Base-by-base conservation (phyloP, 306 rosid species). In the Fragaria ananassa region DNA sequence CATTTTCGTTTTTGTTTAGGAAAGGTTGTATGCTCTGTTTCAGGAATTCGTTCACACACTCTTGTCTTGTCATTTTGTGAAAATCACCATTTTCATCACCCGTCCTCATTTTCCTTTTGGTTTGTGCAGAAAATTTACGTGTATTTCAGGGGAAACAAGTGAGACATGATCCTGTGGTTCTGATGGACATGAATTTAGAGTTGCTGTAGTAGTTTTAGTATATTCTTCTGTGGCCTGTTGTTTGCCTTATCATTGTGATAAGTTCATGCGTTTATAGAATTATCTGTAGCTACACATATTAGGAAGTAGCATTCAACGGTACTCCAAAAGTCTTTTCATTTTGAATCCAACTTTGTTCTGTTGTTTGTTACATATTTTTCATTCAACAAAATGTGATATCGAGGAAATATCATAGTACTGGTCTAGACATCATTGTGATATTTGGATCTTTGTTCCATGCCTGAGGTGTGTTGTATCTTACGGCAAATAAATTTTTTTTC, bases 61-160 rank as follows among this genome's bases (percentile, higher is more conserved):
- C n/a, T 35, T 64, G 10, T 61, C 42, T 61, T 17, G 25, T 61
- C 14, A 44, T 66, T 25, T 39, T 39, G 10, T n/a, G n/a, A 39
- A 57, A 21, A 6, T n/a, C 34, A 15, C 25, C 34, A 25, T 41
- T 42, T 61, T 61, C 0, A 39, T 39, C 39, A 18, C 19, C 14
- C 2, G n/a, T 64, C 51, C 37, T 53, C 11, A 4, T n/a, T 50
- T 72, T 56, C 69, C 70, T 15, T 44, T 74, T 70, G 78, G 70
- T 50, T 76, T 78, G 13, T 88, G 89, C 99, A 96, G 99, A 96
- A 91, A 96, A 75, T 87, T 69, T 96, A 96, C 89, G 42, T 89
- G 89, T 92, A 85, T 78, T 96, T 96, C 90, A 88, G 99, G 83
- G 97, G 98, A 76, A 41, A 88, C 70, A 91, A 88, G 88, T 96